Evolutionary conservation across 495 filamentous ascomycete species (phyloP).

Genomic region (Penicillium psychrofluorescens): DNA sequence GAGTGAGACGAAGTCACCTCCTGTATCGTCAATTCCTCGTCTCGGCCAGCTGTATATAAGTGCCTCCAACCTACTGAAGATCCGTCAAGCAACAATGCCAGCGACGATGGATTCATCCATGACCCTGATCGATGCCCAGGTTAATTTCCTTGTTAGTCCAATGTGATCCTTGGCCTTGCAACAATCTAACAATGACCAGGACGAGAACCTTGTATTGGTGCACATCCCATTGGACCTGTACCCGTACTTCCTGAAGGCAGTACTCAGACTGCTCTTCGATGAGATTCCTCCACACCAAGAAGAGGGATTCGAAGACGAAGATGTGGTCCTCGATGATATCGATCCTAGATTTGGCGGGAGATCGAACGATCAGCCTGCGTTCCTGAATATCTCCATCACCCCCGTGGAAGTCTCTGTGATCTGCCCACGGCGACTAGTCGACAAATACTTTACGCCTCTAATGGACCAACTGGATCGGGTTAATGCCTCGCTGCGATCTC

Average conservation of each 20-base stretch:
- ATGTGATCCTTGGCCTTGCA: too few species aligned
- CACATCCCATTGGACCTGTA: constrained; percentile 86
- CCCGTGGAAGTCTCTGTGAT: constrained; percentile 90
- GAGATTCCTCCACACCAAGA: constrained; percentile 35
- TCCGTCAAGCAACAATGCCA: neutral
- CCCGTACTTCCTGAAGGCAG: constrained; percentile 70
- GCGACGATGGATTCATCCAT: constrained; percentile 40
- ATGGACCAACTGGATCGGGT: constrained; percentile 39
- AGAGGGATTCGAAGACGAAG: constrained; percentile 3
- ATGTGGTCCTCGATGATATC: constrained; percentile 9
- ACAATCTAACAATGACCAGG: constrained; percentile 44
- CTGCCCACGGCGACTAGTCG: constrained; percentile 66
- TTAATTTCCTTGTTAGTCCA: constrained; percentile 47
- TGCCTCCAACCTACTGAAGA: too few species aligned
- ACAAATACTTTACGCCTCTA: constrained; percentile 65
- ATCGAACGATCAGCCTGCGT: constrained; percentile 53
- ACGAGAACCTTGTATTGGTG: constrained; percentile 78
- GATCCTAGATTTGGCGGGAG: constrained; percentile 24
- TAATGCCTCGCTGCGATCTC: constrained; percentile 27
- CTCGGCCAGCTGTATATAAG: too few species aligned
- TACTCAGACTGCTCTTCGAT: constrained; percentile 76
- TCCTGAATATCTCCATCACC: constrained; percentile 89
- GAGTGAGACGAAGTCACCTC: too few species aligned
- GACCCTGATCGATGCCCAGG: constrained; percentile 46
- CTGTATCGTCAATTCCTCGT: too few species aligned